Percentiles rank a stretch among this genome's conserved stretches.
These are phyloP conservation scores for Aurinia saxatilis DNA, from an alignment of 345 rosid genomes.

Conservation along the genomic window DNA sequence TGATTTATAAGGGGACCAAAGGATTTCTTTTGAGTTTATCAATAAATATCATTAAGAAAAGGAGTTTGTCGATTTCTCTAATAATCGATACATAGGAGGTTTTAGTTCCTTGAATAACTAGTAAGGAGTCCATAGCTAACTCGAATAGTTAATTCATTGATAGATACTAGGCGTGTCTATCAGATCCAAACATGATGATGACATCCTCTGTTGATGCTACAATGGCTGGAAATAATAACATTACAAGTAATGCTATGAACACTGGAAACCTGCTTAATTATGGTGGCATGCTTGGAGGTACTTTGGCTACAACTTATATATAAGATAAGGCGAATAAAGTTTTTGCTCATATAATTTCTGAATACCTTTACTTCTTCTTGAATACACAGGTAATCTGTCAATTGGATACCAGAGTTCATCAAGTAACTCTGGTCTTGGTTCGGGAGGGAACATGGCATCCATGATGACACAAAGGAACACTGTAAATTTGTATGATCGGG, in stretches of 20 bases:
- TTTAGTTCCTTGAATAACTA: too few relatives aligned
- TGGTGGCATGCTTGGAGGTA: slow-evolving; percentile 53
- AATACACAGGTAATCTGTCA: slow-evolving; percentile 53
- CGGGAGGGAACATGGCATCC: slow-evolving; percentile 74
- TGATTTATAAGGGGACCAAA: too few relatives aligned
- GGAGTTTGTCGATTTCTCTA: too few relatives aligned
- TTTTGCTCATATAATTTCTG: slow-evolving; percentile 5
- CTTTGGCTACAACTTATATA: slow-evolving; percentile 43
- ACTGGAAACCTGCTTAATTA: slow-evolving; percentile 48
- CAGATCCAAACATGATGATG: slow-evolving; percentile 47
- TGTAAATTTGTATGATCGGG: slow-evolving; percentile 42
- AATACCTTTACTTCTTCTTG: neutral
- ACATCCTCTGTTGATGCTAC: slow-evolving; percentile 64
- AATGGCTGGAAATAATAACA: slow-evolving; percentile 46
- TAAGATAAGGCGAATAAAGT: slow-evolving; percentile 12
- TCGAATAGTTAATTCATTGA: too few relatives aligned
- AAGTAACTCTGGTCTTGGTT: slow-evolving; percentile 57
- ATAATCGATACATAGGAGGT: too few relatives aligned
- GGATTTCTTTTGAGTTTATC: too few relatives aligned
- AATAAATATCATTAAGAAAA: too few relatives aligned
- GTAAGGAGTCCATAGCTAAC: too few relatives aligned
- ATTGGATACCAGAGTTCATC: slow-evolving; percentile 80
- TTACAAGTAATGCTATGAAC: slow-evolving; percentile 44
- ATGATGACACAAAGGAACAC: slow-evolving; percentile 56
- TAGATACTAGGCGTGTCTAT: too few relatives aligned